Evolutionary conservation across 164 flowering plant species (phyloP), one percentile per base, ranked within the genome.

Genomic region (Protea cynaroides): DNA sequence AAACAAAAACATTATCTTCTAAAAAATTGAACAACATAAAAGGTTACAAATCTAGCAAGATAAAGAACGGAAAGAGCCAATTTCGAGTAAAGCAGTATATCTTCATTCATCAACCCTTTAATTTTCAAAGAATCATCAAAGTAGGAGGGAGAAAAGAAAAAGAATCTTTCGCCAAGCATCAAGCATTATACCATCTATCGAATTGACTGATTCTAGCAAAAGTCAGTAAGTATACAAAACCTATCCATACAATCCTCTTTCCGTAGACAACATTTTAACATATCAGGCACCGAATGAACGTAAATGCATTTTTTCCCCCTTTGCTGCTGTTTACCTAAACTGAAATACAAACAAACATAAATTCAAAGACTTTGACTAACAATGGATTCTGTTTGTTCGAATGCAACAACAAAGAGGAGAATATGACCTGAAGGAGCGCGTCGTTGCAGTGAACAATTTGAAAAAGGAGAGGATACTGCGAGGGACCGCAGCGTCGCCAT

Each of bases 401-500:
- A n/a, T n/a, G n/a, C n/a, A n/a, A n/a, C n/a, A n/a, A n/a, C n/a
- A n/a, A n/a, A 57, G 47, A 59, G 67, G 49, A 21, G 40, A 57
- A 22, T 18, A 5, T 69, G 56, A 84, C 90, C 90, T 73, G 88
- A 77, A 73, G 67, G 67, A 58, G 76, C 67, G 63, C 79, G 81
- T 22, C 74, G 80, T 1, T 76, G 75, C 34, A 62, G 78, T 13
- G 74, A 58, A 58, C 68, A 64, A 52, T 73, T 78, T 18, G 89
- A 80, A 54, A 83, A 47, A 15, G 82, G 81, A 69, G 87, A 80
- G 24, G 83, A 74, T 50, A 81, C 76, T 56, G 83, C 79, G 49
- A 81, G 81, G 29, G 85, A 84, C 49, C 76, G 88, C 63, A 86
- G 70, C 54, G 88, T 49, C 22, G 93, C 87, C 85, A 84, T 84